Evolutionary conservation across 331 rosid species (phyloP).

Genomic region (Dryas integrifolia): DNA sequence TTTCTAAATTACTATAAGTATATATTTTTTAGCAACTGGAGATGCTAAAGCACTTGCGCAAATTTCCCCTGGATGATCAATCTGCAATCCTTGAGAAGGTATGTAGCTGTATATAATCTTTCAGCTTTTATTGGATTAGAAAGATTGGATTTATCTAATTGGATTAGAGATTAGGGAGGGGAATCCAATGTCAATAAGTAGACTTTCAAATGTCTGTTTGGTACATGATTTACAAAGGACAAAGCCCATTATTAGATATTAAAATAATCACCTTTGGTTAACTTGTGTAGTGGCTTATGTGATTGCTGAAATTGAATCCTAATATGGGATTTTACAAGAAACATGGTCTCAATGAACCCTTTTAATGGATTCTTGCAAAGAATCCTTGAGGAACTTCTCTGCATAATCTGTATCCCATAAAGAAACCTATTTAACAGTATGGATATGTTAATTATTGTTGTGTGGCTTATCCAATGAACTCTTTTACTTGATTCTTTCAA

Average conservation of each 20-base stretch:
- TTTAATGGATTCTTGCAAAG: neutral
- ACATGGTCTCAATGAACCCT: neutral
- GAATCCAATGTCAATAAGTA: neutral
- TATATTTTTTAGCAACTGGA: constrained; percentile 64
- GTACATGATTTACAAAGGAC: neutral
- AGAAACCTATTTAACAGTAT: no score
- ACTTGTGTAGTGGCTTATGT: no score
- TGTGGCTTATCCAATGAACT: no score
- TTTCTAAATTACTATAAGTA: constrained; percentile 15
- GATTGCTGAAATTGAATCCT: no score
- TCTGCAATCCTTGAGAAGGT: constrained; percentile 82
- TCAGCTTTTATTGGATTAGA: neutral
- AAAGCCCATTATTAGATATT: no score
- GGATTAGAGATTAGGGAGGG: neutral
- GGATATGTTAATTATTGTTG: no score
- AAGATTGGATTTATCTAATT: neutral
- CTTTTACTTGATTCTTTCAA: no score
- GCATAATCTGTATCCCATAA: no score
- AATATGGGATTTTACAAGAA: neutral
- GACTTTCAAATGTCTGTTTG: neutral
- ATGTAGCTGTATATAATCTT: neutral
- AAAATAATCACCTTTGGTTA: no score
- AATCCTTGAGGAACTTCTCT: no score
- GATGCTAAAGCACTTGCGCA: constrained; percentile 75
- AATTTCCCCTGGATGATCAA: constrained; percentile 68